These are phyloP conservation scores for Coprinopsis cinerea DNA, from an alignment of 768 basidiomycete species.

Conservation along the genomic window DNA sequence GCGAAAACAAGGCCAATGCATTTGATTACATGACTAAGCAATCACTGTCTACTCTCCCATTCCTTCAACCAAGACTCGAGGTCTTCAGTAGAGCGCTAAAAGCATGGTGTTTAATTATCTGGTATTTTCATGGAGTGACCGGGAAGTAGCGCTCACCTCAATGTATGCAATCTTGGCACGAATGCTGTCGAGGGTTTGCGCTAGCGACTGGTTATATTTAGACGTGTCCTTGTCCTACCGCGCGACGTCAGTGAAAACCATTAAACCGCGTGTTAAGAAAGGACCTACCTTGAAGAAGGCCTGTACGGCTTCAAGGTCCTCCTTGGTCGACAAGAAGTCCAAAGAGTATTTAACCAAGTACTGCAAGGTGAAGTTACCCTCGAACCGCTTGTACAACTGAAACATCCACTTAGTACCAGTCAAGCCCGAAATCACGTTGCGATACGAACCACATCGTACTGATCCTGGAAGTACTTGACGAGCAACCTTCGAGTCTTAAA, in stretches of 20 bases:
- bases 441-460: slow-evolving; percentile 55
- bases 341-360: slow-evolving; percentile 39
- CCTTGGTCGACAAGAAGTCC: slow-evolving; percentile 51
- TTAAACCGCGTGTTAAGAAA: slow-evolving; percentile 16
- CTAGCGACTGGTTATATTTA: slow-evolving; percentile 58
- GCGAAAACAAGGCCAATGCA: slow-evolving; percentile 2
- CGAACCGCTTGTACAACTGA: slow-evolving; percentile 64
- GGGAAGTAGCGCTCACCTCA: slow-evolving; percentile 52
- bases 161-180: slow-evolving; percentile 56
- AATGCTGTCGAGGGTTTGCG: slow-evolving; percentile 67
- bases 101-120: not conserved
- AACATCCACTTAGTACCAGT: slow-evolving; percentile 1
- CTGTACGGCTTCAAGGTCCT: slow-evolving; percentile 57
- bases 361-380: slow-evolving; percentile 58
- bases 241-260: slow-evolving; percentile 9
- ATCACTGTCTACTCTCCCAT: slow-evolving; percentile 23
- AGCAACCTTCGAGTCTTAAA: slow-evolving; percentile 45
- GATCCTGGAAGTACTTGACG: slow-evolving; percentile 58
- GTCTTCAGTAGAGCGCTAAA: slow-evolving; percentile 55
- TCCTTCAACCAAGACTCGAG: slow-evolving; percentile 47
- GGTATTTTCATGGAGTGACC: not conserved
- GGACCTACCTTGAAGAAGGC: slow-evolving; percentile 81
- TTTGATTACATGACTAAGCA: slow-evolving; percentile 2
- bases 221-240: slow-evolving; percentile 59
- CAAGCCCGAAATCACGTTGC: not conserved